phyloP scores from a whole-genome alignment of 805 yeast species.

The Martiniozyma abietophila region DNA sequence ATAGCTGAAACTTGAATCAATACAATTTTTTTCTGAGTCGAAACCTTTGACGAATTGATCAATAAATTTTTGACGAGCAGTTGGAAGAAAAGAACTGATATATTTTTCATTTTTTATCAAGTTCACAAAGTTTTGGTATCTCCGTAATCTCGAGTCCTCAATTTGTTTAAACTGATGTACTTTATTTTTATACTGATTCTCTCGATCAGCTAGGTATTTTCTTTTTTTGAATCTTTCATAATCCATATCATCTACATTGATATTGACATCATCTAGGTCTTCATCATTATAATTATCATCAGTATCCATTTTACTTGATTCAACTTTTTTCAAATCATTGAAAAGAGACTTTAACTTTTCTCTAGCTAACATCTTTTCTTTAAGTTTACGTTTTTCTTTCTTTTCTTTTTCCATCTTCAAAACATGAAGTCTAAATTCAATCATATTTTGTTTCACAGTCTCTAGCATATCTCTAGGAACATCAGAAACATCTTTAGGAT shows the following conservation, averaged over 20 bases:
- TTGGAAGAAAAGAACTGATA: slow-evolving; percentile 13
- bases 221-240: slow-evolving; percentile 16
- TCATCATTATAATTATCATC: slow-evolving; percentile 21
- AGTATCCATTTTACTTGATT: slow-evolving; percentile 8
- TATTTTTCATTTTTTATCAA: slow-evolving; percentile 23
- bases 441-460: slow-evolving; percentile 41
- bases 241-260: too few species aligned
- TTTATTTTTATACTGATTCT: slow-evolving; percentile 11
- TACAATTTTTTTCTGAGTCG: slow-evolving; percentile 20
- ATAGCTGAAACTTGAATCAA: slow-evolving; percentile 28
- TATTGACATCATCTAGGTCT: slow-evolving; percentile 14
- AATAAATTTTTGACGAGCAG: slow-evolving; percentile 19
- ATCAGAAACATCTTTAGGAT: slow-evolving; percentile 46
- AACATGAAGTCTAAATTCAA: slow-evolving; percentile 48
- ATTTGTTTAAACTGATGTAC: slow-evolving; percentile 15
- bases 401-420: slow-evolving; percentile 42
- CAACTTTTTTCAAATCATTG: slow-evolving; percentile 18
- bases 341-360: slow-evolving; percentile 36
- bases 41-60: slow-evolving; percentile 23
- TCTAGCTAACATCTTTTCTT: slow-evolving; percentile 42
- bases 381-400: slow-evolving; percentile 37
- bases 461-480: slow-evolving; percentile 47
- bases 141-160: slow-evolving; percentile 24
- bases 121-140: slow-evolving; percentile 26
- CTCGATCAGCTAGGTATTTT: slow-evolving; percentile 14